These are phyloP conservation scores for Penicillium thymicola DNA, from an alignment of 2,329 filamentous ascomycete species.

Conservation along the genomic window DNA sequence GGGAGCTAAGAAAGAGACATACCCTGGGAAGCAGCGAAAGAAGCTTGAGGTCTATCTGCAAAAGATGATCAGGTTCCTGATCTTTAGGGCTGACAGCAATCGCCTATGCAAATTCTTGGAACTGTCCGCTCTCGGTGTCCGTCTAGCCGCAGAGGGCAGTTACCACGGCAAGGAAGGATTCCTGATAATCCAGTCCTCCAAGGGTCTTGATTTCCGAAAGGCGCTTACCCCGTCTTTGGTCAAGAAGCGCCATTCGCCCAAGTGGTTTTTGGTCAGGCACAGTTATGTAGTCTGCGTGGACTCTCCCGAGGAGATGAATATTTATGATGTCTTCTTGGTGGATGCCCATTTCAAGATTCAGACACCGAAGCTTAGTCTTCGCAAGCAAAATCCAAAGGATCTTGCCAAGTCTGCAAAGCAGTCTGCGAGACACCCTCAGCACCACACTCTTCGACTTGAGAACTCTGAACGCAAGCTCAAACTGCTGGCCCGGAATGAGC, in stretches of 20 bases:
- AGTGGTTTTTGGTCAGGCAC: slow-evolving; percentile 97
- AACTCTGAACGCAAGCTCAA: slow-evolving; percentile 93
- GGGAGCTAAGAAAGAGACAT: slow-evolving; percentile 52
- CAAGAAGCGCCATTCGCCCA: slow-evolving; percentile 78
- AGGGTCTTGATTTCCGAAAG: slow-evolving; percentile 80
- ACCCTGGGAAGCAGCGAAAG: slow-evolving; percentile 77
- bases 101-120: slow-evolving; percentile 94
- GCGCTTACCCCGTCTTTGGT: slow-evolving; percentile 75
- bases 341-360: slow-evolving; percentile 83
- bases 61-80: slow-evolving; percentile 92
- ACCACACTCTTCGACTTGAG: slow-evolving; percentile 81
- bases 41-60: slow-evolving; percentile 87
- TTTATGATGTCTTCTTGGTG: slow-evolving; percentile 97
- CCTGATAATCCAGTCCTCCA: slow-evolving; percentile 85
- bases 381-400: slow-evolving; percentile 53
- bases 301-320: slow-evolving; percentile 96
- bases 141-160: slow-evolving; percentile 89
- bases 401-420: slow-evolving; percentile 64
- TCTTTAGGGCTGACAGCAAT: slow-evolving; percentile 94
- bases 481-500: slow-evolving; percentile 84
- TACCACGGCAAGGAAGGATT: slow-evolving; percentile 98
- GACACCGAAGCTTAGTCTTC: slow-evolving; percentile 60
- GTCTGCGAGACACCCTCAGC: slow-evolving; percentile 60
- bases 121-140: slow-evolving; percentile 86
- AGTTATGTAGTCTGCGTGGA: slow-evolving; percentile 99